phyloP scores from a whole-genome alignment of 2,329 filamentous ascomycete species.

The Falciphora oryzae region DNA sequence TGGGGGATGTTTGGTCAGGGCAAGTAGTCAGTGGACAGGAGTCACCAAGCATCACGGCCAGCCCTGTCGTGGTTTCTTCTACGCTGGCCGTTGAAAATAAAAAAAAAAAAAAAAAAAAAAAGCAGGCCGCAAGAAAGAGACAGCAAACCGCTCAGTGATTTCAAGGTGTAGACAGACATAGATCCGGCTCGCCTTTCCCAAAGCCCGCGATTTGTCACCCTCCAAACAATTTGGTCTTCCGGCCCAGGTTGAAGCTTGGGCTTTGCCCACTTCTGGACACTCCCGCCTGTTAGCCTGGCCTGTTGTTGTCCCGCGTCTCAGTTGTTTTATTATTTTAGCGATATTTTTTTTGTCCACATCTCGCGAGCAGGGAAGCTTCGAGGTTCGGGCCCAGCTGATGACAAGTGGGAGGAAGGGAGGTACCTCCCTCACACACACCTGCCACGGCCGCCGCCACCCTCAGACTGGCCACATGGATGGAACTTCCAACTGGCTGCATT shows the following conservation, averaged over 20 bases:
- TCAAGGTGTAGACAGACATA: background rate
- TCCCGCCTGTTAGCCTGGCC: background rate
- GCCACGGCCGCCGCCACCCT: slow-evolving; percentile 1
- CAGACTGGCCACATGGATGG: background rate
- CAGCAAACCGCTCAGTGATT: no score
- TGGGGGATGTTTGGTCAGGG: background rate
- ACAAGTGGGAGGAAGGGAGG: background rate
- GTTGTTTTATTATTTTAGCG: background rate
- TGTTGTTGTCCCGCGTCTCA: slow-evolving; percentile 3
- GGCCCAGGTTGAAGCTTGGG: background rate
- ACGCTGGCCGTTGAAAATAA: background rate
- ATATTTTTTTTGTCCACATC: background rate
- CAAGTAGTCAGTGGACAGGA: background rate
- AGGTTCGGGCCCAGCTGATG: slow-evolving; percentile 6
- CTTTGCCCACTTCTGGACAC: slow-evolving; percentile 2
- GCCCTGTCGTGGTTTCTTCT: no score
- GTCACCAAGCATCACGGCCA: no score
- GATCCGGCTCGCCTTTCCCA: background rate
- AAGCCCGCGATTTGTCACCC: background rate
- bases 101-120: background rate
- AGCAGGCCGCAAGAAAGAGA: no score
- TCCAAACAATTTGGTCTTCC: background rate
- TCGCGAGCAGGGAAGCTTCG: slow-evolving; percentile 2
- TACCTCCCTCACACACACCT: background rate
- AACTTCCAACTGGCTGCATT: slow-evolving; percentile 5